Conservation (phyloP, 768 basidiomycete species). For the Candolleomyces eurysporus region DNA sequence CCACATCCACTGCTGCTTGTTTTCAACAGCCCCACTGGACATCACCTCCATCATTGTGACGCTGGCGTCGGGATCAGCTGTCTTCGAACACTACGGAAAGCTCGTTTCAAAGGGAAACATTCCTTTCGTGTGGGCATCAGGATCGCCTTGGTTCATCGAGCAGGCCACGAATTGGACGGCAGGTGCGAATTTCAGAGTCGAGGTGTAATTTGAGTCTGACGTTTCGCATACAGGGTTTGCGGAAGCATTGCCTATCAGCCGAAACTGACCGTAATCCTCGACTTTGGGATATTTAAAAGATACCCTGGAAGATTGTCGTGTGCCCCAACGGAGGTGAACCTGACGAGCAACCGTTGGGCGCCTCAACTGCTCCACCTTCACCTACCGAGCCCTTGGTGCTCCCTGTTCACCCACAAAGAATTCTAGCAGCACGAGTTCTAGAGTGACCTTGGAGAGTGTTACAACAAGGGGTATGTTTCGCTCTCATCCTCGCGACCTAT, state of each 20-base stretch:
- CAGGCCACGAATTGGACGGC: slow-evolving; percentile 71
- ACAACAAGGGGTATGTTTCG: slow-evolving; percentile 61
- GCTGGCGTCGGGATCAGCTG: slow-evolving; percentile 49
- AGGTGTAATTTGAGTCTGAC: not conserved
- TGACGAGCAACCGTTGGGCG: slow-evolving; percentile 51
- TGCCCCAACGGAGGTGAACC: slow-evolving; percentile 57
- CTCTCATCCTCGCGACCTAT: not conserved
- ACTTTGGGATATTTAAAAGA: slow-evolving; percentile 60
- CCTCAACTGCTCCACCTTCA: slow-evolving; percentile 60
- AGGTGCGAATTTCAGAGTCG: slow-evolving; percentile 34
- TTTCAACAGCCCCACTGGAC: slow-evolving; percentile 99
- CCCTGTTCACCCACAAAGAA: slow-evolving; percentile 60
- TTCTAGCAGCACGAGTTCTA: slow-evolving; percentile 68
- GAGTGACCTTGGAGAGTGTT: slow-evolving; percentile 76
- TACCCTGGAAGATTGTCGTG: slow-evolving; percentile 63
- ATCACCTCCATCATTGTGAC: slow-evolving; percentile 89
- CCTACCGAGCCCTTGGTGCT: slow-evolving; percentile 66
- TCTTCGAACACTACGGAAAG: slow-evolving; percentile 52
- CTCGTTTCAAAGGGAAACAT: slow-evolving; percentile 42
- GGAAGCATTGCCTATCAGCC: slow-evolving; percentile 40
- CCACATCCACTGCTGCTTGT: slow-evolving; percentile 95
- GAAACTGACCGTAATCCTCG: slow-evolving; percentile 52
- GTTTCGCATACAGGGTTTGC: slow-evolving; percentile 52
- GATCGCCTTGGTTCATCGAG: slow-evolving; percentile 56
- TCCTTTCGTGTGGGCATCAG: slow-evolving; percentile 50